These are phyloP conservation scores for Leccinum longicurvipes DNA, from an alignment of 768 basidiomycete genomes.

Conservation along the genomic window DNA sequence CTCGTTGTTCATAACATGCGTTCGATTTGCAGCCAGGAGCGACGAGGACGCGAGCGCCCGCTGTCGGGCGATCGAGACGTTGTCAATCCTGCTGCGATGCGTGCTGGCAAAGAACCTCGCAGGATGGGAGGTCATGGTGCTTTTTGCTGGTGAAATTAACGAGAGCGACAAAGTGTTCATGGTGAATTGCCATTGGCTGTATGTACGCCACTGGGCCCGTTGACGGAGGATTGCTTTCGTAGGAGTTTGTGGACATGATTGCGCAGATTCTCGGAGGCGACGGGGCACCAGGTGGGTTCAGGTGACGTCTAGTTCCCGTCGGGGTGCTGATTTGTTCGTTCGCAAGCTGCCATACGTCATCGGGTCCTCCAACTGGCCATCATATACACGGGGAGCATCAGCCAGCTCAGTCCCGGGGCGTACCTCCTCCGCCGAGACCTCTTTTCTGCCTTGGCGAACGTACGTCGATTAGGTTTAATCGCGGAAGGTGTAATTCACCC, in stretches of 20 bases:
- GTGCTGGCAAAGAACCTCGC: conserved; percentile 55
- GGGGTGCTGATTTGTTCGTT: not conserved
- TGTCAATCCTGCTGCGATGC: conserved; percentile 44
- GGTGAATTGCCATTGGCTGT: conserved; percentile 25
- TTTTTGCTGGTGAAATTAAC: conserved; percentile 58
- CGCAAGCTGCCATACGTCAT: conserved; percentile 47
- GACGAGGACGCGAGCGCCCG: conserved; percentile 17
- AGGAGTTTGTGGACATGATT: conserved; percentile 52
- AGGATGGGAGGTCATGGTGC: conserved; percentile 73
- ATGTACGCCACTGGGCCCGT: not conserved
- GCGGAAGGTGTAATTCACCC: not conserved
- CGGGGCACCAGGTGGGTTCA: conserved; percentile 33
- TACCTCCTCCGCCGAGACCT: conserved; percentile 65
- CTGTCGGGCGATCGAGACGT: conserved; percentile 48
- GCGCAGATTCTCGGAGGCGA: conserved; percentile 45
- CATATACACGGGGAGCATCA: conserved; percentile 55
- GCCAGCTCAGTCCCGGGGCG: conserved; percentile 66
- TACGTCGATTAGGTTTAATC: conserved; percentile 24
- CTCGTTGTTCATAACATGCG: conserved; percentile 45
- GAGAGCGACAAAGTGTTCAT: conserved; percentile 59
- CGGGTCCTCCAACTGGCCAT: conserved; percentile 55
- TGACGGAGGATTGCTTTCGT: not conserved
- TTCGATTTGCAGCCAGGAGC: conserved; percentile 36
- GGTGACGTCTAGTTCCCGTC: not conserved
- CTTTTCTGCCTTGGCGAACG: conserved; percentile 51